Percentiles rank a stretch among this genome's conserved stretches.
These are phyloP conservation scores for Coprinopsis marcescibilis DNA, from an alignment of 768 basidiomycete species.

Conservation along the genomic window DNA sequence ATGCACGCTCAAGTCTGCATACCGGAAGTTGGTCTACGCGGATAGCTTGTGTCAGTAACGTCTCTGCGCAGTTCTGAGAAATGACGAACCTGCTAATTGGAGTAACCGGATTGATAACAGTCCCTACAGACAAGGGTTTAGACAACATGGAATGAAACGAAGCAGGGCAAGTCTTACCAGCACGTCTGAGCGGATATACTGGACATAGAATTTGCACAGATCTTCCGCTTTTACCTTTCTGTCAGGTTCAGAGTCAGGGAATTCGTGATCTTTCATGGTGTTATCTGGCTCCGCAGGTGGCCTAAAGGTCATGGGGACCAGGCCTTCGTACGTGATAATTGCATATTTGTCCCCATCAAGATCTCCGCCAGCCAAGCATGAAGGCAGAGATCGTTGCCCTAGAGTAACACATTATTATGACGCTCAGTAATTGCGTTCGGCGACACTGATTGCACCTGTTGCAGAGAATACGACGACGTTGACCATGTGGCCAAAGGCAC, in stretches of 20 bases:
- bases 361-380: slow-evolving; percentile 68
- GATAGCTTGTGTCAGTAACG: background rate
- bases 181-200: slow-evolving; percentile 79
- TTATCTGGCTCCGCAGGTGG: background rate
- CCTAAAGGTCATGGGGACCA: slow-evolving; percentile 41
- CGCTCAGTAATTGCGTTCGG: background rate
- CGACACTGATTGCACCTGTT: slow-evolving; percentile 30
- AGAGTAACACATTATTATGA: background rate
- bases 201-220: slow-evolving; percentile 73
- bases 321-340: slow-evolving; percentile 45
- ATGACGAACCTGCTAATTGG: slow-evolving; percentile 51
- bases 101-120: slow-evolving; percentile 63
- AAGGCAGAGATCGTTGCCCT: slow-evolving; percentile 56
- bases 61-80: no score
- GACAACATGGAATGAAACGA: background rate
- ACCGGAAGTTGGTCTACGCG: background rate
- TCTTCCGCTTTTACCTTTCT: slow-evolving; percentile 51
- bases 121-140: slow-evolving; percentile 36
- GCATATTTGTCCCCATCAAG: slow-evolving; percentile 75
- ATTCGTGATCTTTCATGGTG: slow-evolving; percentile 21
- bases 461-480: slow-evolving; percentile 71
- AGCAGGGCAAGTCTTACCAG: slow-evolving; percentile 41
- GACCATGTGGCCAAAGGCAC: slow-evolving; percentile 53
- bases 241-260: slow-evolving; percentile 42
- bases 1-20: no score